These are phyloP conservation scores for Candida sojae DNA, from an alignment of 1,139 yeast genomes.

Conservation along the genomic window DNA sequence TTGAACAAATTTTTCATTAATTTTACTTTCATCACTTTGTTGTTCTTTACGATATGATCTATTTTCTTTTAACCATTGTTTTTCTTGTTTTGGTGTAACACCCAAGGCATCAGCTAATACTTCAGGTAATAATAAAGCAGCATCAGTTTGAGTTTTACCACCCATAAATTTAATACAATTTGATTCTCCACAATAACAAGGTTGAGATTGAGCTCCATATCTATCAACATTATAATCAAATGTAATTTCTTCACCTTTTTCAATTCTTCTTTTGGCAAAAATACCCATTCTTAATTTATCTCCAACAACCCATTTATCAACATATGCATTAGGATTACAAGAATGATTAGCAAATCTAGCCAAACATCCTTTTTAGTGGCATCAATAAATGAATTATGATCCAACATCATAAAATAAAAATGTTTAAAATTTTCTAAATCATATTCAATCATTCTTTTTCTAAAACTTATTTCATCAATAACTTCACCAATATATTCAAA, in stretches of 20 bases:
- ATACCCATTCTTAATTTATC: slow-evolving; percentile 92
- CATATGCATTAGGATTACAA: slow-evolving; percentile 90
- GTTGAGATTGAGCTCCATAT: slow-evolving; percentile 92
- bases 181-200: slow-evolving; percentile 91
- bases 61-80: slow-evolving; percentile 65
- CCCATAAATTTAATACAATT: slow-evolving; percentile 94
- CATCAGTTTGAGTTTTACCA: slow-evolving; percentile 94
- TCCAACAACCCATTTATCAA: slow-evolving; percentile 97
- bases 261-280: slow-evolving; percentile 75
- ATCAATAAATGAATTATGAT: slow-evolving; percentile 89
- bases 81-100: slow-evolving; percentile 60
- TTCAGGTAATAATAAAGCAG: slow-evolving; percentile 81
- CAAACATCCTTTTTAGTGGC: slow-evolving; percentile 85
- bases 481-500: slow-evolving; percentile 96
- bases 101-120: slow-evolving; percentile 85
- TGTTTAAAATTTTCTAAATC: slow-evolving; percentile 74
- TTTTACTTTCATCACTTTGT: slow-evolving; percentile 58
- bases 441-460: slow-evolving; percentile 72
- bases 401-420: slow-evolving; percentile 97
- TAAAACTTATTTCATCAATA: slow-evolving; percentile 71
- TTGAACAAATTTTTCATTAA: slow-evolving; percentile 66
- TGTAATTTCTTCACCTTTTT: slow-evolving; percentile 86
- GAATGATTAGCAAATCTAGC: slow-evolving; percentile 95
- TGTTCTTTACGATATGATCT: slow-evolving; percentile 47
- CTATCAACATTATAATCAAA: slow-evolving; percentile 96